Percentiles rank a stretch among this genome's conserved stretches.
Evolutionary conservation across 2,329 filamentous ascomycete genomes (phyloP).

Genomic region (Chlorencoelia australis): DNA sequence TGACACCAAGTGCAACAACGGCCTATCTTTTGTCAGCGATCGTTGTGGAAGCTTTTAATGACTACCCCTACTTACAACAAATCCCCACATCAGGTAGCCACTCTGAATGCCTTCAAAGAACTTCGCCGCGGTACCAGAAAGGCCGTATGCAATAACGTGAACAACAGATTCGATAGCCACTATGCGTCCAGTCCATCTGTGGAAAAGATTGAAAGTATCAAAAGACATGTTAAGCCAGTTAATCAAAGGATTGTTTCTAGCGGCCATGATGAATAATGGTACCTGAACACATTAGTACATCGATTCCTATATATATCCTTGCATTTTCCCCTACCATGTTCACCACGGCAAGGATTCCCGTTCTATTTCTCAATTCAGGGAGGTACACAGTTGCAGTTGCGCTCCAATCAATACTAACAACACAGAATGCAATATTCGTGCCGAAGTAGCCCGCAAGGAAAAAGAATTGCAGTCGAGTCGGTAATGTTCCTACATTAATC

Average conservation of each 20-base stretch:
- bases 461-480: constrained; percentile 66
- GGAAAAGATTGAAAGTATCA: constrained; percentile 73
- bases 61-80: constrained; percentile 55
- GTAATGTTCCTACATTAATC: constrained; percentile 65
- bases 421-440: constrained; percentile 69
- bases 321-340: constrained; percentile 51
- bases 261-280: constrained; percentile 63
- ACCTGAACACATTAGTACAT: constrained; percentile 28
- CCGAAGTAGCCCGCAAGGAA: constrained; percentile 58
- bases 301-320: background rate
- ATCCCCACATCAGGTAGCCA: constrained; percentile 43
- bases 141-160: constrained; percentile 53
- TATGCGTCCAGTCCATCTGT: constrained; percentile 72
- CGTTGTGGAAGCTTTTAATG: too few relatives aligned
- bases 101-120: constrained; percentile 39
- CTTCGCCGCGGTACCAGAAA: constrained; percentile 30
- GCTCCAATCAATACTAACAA: constrained; percentile 52
- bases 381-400: constrained; percentile 35
- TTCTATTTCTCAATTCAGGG: constrained; percentile 52
- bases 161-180: constrained; percentile 58
- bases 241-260: constrained; percentile 71
- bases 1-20: constrained; percentile 48
- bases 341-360: constrained; percentile 58
- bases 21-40: constrained; percentile 33
- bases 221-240: constrained; percentile 63